Evolutionary conservation across 345 rosid species (phyloP), one percentile per base, ranked within the genome.

Genomic region (Arabidopsis thaliana): DNA sequence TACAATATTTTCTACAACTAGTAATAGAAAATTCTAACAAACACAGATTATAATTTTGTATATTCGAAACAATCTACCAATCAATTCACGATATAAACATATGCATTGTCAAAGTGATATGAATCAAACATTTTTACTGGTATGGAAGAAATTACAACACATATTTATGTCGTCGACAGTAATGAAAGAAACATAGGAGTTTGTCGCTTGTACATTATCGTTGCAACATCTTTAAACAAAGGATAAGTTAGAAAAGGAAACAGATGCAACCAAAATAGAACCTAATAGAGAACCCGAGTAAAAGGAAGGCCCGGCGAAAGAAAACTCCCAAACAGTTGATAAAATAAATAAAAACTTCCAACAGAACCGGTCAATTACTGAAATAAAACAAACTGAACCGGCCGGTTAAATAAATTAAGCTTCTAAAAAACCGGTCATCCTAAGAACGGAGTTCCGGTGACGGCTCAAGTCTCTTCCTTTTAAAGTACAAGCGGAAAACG

Each of bases 391-490:
- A 68, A 60, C 10, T 68, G 32, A 68, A 68, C 74, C 63, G 63
- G 74, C 2, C 74, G 69, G 69, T 75, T 68, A 33, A 59, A 12
- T 7, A 56, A 66, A 71, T 82, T 66, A 89, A 8, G 87, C 74
- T 81, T 93, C 98, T 78, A 91, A 80, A 79, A 91, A 91, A 2
- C 97, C 98, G 9, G 98, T 93, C 89, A 89, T 78, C 66, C 90
- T 74, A 28, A 91, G 91, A 73, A 93, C 80, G 2, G 93, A 88
- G 84, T 91, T 84, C 69, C 98, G 77, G 70, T 89, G 92, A 78
- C 81, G 83, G 16, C 87, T 86, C 83, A 93, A 74, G 71, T 89
- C 85, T 41, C 94, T 83, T 28, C 98, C 98, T 69, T 89, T 93
- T 7, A 87, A 85, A 25, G 87, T 59, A 53, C 90, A 84, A 57